Conservation (phyloP, 768 basidiomycete genomes). For the Royoungia palumana region DNA sequence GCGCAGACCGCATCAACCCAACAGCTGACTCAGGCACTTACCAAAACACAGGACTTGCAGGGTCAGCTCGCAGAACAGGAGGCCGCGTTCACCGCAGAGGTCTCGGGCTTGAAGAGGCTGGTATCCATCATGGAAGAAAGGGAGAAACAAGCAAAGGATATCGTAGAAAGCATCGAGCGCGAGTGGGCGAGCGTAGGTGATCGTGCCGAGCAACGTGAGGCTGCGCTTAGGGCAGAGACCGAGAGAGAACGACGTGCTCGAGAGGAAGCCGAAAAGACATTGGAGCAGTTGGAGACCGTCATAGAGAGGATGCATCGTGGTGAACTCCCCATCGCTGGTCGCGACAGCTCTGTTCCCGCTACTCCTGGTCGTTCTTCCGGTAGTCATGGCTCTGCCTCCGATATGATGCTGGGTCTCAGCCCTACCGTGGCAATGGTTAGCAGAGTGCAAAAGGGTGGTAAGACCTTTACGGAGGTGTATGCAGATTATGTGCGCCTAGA, state of each 20-base stretch:
- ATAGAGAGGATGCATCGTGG: slow-evolving; percentile 68
- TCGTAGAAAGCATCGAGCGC: slow-evolving; percentile 77
- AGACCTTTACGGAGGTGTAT: slow-evolving; percentile 94
- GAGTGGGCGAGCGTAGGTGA: slow-evolving; percentile 78
- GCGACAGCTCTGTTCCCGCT: slow-evolving; percentile 35
- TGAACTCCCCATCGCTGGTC: slow-evolving; percentile 58
- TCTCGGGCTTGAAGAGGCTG: slow-evolving; percentile 66
- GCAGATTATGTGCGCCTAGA: slow-evolving; percentile 85
- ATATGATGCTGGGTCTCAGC: slow-evolving; percentile 68
- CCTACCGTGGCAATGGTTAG: slow-evolving; percentile 87
- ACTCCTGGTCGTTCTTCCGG: slow-evolving; percentile 44
- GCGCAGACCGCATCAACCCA: slow-evolving; percentile 67
- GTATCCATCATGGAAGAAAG: slow-evolving; percentile 85
- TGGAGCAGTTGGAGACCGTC: slow-evolving; percentile 72
- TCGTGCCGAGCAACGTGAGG: slow-evolving; percentile 65
- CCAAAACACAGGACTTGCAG: slow-evolving; percentile 70
- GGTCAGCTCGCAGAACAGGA: slow-evolving; percentile 84
- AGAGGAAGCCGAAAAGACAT: slow-evolving; percentile 66
- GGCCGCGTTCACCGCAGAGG: slow-evolving; percentile 75
- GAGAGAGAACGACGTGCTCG: slow-evolving; percentile 67
- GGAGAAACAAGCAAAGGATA: slow-evolving; percentile 78
- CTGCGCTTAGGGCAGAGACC: slow-evolving; percentile 62
- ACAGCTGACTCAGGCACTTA: slow-evolving; percentile 73
- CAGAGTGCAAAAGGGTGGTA: slow-evolving; percentile 74
- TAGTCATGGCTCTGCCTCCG: slow-evolving; percentile 40